Base-by-base conservation (phyloP, 441 rosid genomes). In the Mallotus repandus region DNA sequence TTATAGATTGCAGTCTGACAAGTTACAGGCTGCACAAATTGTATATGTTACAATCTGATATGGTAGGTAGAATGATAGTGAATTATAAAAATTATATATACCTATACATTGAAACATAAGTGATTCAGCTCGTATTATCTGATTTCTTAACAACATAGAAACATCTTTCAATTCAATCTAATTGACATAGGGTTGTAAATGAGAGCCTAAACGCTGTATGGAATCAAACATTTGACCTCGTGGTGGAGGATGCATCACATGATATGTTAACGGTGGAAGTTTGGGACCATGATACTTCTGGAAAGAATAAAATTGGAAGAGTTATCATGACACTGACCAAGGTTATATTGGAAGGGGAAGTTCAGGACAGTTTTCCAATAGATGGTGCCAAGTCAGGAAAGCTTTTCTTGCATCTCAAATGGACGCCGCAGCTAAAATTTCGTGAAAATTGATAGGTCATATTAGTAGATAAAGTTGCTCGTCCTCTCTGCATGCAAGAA, bases 171-270 rank as follows among this genome's bases (percentile, higher is more conserved):
- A n/a, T n/a, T n/a, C n/a, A n/a, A n/a, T n/a, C n/a, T n/a, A n/a
- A n/a, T n/a, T n/a, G n/a, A n/a, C n/a, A n/a, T 25, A 25, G 29
- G 1, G 29, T 25, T 25, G 97, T 93, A 70, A 91, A 96, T 77
- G 89, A 93, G 74, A 81, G 89, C 86, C 85, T 93, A 74, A 90
- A 93, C 86, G 98, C 99, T 1, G 92, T 89, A 41, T 96, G 99
- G 99, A 89, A 93, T 83, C 98, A 93, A 79, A 93, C 98, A 57
- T 93, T 93, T 81, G 99, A 93, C 82, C 92, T 93, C 70, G 97
- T 96, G 66, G 96, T 93, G 41, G 99, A 96, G 86, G 98, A 93
- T 71, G 99, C 97, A 71, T 88, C 92, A 61, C 99, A 92, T 74
- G 99, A 96, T 71, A 89, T 96, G 97, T 87, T 96, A 68, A 86